Evolutionary conservation across 2,329 filamentous ascomycete genomes (phyloP).

Genomic region (Eutypella sp.): DNA sequence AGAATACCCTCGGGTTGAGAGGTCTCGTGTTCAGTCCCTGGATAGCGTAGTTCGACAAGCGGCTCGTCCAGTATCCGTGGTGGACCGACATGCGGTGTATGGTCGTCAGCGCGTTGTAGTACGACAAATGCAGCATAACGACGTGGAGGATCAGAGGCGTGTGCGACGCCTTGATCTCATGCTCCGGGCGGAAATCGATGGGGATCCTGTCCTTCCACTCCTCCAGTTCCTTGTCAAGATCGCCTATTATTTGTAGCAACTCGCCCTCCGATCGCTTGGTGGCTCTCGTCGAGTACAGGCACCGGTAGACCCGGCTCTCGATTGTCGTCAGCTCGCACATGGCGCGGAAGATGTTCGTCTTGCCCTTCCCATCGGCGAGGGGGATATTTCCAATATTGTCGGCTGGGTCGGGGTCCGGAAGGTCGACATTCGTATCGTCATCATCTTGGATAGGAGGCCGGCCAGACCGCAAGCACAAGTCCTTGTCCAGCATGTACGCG

Average conservation of each 20-base stretch:
- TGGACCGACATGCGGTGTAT: conserved; percentile 99
- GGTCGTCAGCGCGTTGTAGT: conserved; percentile 96
- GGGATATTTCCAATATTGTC: conserved; percentile 96
- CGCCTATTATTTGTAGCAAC: conserved; percentile 89
- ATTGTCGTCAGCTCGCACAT: conserved; percentile 92
- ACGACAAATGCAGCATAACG: conserved; percentile 90
- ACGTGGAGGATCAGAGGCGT: conserved; percentile 92
- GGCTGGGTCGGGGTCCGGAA: conserved; percentile 82
- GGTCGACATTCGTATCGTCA: conserved; percentile 86
- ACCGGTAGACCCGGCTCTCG: conserved; percentile 90
- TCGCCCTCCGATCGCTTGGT: conserved; percentile 89
- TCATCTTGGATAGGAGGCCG: conserved; percentile 59
- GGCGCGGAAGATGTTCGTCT: conserved; percentile 89
- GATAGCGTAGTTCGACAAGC: conserved; percentile 90
- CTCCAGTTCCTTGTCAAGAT: conserved; percentile 84
- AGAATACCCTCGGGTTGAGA: conserved; percentile 89
- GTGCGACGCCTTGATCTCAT: conserved; percentile 90
- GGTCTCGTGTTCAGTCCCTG: conserved; percentile 88
- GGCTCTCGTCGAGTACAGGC: conserved; percentile 87
- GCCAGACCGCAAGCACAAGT: conserved; percentile 54
- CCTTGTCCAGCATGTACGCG: conserved; percentile 61
- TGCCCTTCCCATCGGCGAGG: conserved; percentile 79
- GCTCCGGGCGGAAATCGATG: conserved; percentile 91
- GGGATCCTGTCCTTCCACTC: conserved; percentile 96
- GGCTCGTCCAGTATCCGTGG: conserved; percentile 96